Evolutionary conservation across 495 filamentous ascomycete genomes (phyloP), one percentile per base, ranked within the genome.

Genomic region (Sabuloglossum arenarium): DNA sequence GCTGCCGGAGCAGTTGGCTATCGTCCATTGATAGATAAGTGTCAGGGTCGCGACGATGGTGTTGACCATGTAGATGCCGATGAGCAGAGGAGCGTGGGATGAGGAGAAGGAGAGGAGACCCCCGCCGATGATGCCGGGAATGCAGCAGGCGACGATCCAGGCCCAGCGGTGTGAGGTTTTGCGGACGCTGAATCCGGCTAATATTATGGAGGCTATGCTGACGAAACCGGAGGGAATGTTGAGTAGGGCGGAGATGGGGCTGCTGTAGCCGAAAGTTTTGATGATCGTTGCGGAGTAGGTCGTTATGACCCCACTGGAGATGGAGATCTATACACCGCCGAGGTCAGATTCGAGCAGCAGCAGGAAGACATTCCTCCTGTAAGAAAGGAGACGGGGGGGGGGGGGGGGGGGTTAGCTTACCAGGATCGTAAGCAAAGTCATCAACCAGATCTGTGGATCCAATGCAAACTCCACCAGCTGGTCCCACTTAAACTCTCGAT

Each of bases 61-160:
- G 62, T 84, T 82, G 60, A 80, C 70, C 12, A 85, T 71, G 62
- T 82, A 84, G 50, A 82, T 76, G 11, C 80, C 81, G 4, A 75
- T 75, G 12, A 85, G 68, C 25, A 75, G 69, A 24, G 75, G 79
- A 0, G 67, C 67, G 23, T 63, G 69, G 60, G 63, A 6, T 71
- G 67, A 0, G 72, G 76, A 65, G 64, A 82, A 82, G 1, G 78
- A 79, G 69, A 84, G 74, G 14, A 84, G 63, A 0, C 63, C 78
- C 8, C 72, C 75, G 5, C 80, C 80, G 54, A 79, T 66, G 49
- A 81, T 71, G 1, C 69, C 70, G 19, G 70, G 71, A n/a, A 74
- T 61, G 11, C 67, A 68, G 58, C 68, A 70, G 1, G 64, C 61
- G 21, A 69, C 61, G 29, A 72, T 66, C 69, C 71, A 75, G 30